These are phyloP conservation scores for Leccinum truebloodii DNA, from an alignment of 768 basidiomycete species.

Conservation along the genomic window DNA sequence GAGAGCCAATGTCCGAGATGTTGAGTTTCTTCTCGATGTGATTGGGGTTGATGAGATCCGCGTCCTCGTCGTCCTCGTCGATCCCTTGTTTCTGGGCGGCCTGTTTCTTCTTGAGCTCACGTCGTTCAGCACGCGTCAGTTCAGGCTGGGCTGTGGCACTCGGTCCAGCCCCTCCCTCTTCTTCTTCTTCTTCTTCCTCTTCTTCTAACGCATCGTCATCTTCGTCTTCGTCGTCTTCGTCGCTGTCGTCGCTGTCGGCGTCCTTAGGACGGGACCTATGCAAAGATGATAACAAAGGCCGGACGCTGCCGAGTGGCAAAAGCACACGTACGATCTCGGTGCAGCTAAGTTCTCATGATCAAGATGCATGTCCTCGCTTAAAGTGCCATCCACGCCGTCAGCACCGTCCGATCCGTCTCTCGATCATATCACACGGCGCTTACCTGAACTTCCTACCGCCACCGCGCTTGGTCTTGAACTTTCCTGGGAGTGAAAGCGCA, in stretches of 20 bases:
- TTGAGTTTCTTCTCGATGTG: slow-evolving; percentile 72
- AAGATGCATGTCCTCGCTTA: slow-evolving; percentile 59
- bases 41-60: slow-evolving; percentile 78
- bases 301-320: slow-evolving; percentile 16
- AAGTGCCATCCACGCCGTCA: slow-evolving; percentile 4
- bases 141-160: slow-evolving; percentile 45
- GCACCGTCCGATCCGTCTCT: slow-evolving; percentile 11
- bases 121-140: slow-evolving; percentile 69
- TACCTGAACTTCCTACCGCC: slow-evolving; percentile 87
- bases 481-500: slow-evolving; percentile 44
- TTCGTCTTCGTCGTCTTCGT: slow-evolving; percentile 41
- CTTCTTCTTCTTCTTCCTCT: slow-evolving; percentile 40
- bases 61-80: slow-evolving; percentile 62
- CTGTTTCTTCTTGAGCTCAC: slow-evolving; percentile 84
- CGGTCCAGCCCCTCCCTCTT: slow-evolving; percentile 36
- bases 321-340: slow-evolving; percentile 43
- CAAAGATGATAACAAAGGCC: slow-evolving; percentile 10
- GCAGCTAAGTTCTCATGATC: slow-evolving; percentile 60
- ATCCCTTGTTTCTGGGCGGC: slow-evolving; percentile 40
- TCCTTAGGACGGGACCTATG: slow-evolving; percentile 28
- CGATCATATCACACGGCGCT: slow-evolving; percentile 9
- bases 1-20: slow-evolving; percentile 71
- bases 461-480: slow-evolving; percentile 85
- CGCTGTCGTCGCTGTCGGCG: slow-evolving; percentile 37
- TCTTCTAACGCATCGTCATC: slow-evolving; percentile 46